A percentile compares a stretch with the other conserved stretches of the same genome.
Evolutionary conservation across 345 rosid species (phyloP).

Genomic region (Citrus maxima): DNA sequence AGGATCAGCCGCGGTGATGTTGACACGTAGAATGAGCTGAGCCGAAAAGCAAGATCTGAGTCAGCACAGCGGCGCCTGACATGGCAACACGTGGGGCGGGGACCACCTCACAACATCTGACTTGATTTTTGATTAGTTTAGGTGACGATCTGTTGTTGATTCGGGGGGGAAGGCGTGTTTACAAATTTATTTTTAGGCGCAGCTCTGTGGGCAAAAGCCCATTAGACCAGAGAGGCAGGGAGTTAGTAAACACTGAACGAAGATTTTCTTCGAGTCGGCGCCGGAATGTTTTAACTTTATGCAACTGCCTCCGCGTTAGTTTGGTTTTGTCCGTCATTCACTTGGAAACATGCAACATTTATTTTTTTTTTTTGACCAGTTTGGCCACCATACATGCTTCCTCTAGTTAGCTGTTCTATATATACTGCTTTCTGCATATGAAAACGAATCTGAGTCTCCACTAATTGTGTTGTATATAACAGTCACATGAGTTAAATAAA

Average conservation of each 20-base stretch:
- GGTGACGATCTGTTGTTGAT: neutral
- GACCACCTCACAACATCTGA: neutral
- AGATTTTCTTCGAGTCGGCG: slow-evolving; percentile 31
- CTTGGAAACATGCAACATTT: slow-evolving; percentile 11
- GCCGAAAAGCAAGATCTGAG: slow-evolving; percentile 24
- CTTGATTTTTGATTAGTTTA: no score
- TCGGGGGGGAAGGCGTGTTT: no score
- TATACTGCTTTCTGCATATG: no score
- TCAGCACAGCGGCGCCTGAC: slow-evolving; percentile 17
- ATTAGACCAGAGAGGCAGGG: no score
- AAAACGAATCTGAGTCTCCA: no score
- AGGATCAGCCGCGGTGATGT: neutral
- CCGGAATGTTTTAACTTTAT: slow-evolving; percentile 21
- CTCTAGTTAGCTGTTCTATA: no score
- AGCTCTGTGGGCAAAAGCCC: no score
- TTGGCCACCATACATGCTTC: no score
- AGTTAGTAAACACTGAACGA: neutral
- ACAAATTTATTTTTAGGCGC: no score
- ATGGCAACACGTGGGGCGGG: slow-evolving; percentile 35
- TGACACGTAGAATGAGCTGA: neutral
- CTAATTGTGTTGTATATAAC: no score
- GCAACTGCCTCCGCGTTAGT: neutral
- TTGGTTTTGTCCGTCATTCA: slow-evolving; percentile 8
- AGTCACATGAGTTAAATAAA: no score
- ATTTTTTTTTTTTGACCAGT: no score